phyloP scores from a whole-genome alignment of 148 eudicot genomes.

The Selenicereus undatus region DNA sequence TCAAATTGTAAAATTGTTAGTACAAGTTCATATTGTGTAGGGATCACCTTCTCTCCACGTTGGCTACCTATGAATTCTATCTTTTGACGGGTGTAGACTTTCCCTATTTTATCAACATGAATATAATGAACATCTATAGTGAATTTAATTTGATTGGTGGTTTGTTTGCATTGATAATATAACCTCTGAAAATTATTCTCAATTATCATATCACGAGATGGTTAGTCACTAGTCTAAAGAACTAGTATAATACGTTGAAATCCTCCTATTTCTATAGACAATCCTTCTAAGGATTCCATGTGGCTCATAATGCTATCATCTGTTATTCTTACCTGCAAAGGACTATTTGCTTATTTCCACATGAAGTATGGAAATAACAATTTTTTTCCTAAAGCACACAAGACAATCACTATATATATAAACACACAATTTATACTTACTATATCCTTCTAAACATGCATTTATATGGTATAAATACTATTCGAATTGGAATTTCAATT shows the following conservation, averaged over 20 bases:
- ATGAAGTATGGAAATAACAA: not conserved
- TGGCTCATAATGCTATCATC: not conserved
- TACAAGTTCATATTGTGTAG: not conserved
- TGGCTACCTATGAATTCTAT: not conserved
- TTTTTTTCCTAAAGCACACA: not conserved
- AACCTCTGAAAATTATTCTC: not conserved
- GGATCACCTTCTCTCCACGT: not conserved
- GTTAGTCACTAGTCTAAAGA: too few relatives aligned
- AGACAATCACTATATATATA: not conserved
- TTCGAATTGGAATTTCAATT: not conserved
- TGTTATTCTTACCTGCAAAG: not conserved
- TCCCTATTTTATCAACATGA: not conserved
- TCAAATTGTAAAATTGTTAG: not conserved
- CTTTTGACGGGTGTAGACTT: not conserved
- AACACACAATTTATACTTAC: not conserved
- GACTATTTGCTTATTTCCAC: not conserved
- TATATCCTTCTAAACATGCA: not conserved
- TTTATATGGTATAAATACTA: not conserved
- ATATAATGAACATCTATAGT: constrained; percentile 1
- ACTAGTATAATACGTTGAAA: not conserved
- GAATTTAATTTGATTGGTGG: not conserved
- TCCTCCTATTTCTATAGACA: not conserved
- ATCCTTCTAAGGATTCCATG: not conserved
- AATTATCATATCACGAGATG: too few relatives aligned
- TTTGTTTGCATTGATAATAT: not conserved